Base-by-base conservation (phyloP, 2,329 filamentous ascomycete genomes). In the Pseudogymnoascus sp. region DNA sequence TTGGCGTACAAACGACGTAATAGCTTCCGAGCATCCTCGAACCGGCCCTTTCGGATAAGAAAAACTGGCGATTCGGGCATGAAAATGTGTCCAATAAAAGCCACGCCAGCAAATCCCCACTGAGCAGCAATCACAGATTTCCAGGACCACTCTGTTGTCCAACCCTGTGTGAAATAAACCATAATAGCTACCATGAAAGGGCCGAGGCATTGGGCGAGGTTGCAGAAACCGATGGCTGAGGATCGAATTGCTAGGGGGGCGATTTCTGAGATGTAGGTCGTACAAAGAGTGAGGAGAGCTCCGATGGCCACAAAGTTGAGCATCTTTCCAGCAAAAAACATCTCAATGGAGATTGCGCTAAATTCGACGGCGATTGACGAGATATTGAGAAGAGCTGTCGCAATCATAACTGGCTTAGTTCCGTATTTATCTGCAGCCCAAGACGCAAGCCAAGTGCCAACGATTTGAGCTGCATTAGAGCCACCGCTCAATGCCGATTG, bases 201-300 rank as follows among this genome's bases (percentile, higher is more conserved):
- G 7, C 79, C 79, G 36, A 80, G 73, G 62, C 76, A 79, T 14
- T 80, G 77, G 72, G 76, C 80, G 64, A 78, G 75, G 0, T 76
- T 76, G 63, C 80, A 80, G 14, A 82, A 64, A 0, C 75, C 75
- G 5, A 78, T 76, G 1, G 76, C 74, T 0, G 78, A 77, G 1
- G 77, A 71, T 1, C 36, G 36, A 39, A 39, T 39, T 16, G 36
- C 36, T 39, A 39, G 36, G 5, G 36, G 36, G 6, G 36, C 16
- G 36, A 72, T 75, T 66, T 82, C 80, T 9, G 78, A 76, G 4
- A 76, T 76, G 65, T 79, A 80, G 22, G 78, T 77, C 63, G 78
- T 77, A 4, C 74, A 76, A 58, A 79, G 79, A 1, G 77, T 78
- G 2, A 78, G 75, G 16, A 80, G 67, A 58, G 78, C 77, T 23